Evolutionary conservation across 805 yeast genomes (phyloP), one percentile per base, ranked within the genome.

Genomic region (Metschnikowia kofuensis): DNA sequence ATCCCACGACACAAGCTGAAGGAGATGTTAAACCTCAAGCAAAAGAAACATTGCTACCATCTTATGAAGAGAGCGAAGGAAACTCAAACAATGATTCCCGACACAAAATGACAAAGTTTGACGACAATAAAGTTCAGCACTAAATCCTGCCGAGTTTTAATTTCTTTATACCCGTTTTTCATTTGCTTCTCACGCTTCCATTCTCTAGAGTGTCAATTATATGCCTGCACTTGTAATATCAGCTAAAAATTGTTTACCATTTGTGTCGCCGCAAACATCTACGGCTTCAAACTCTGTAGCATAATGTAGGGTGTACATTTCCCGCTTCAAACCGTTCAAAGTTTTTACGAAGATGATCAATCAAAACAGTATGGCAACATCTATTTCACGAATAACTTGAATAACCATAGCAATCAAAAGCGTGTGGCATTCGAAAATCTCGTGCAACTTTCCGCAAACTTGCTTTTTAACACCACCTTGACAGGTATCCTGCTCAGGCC

Each of bases 81-180:
- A 46, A 34, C 15, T 46, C 49, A 9, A 32, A 51, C 21, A 47
- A 44, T 39, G 59, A 56, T 29, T 13, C 40, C 11, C 32, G 14
- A 28, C 7, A 35, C 13, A 34, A 40, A 12, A 21, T 40, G 36
- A n/a, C 49, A 4, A 59, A 59, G 46, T 38, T 44, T n/a, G 58
- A 57, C 4, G 74, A 68, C 51, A 62, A 68, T 55, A 68, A 69
- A 52, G 65, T 68, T 8, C 73, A 68, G 51, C 54, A 56, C 15
- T 45, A 45, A 38, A 31, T n/a, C 32, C 13, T 12, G 13, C 21
- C 4, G 21, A 21, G 21, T 21, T 21, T 30, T 5, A 30, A 30
- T 30, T 30, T 10, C 6, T 30, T 30, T 30, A 30, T 6, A 4
- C 2, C 32, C 10, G 3, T 12, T 30, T 10, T 6, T 30, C 13